Evolutionary conservation across 768 basidiomycete genomes (phyloP).

Genomic region (Leccinum imitatum): DNA sequence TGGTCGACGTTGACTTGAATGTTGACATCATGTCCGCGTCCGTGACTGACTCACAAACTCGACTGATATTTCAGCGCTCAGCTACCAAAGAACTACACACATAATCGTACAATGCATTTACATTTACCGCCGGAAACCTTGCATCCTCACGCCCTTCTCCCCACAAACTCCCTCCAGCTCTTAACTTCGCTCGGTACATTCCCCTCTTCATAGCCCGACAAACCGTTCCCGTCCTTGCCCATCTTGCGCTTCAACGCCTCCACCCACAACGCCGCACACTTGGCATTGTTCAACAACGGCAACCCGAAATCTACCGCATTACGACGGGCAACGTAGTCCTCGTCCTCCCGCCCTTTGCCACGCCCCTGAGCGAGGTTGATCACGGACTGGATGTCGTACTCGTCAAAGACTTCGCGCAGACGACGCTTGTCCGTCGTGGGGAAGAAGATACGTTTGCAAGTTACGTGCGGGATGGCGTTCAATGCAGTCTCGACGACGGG

Average conservation of each 20-base stretch:
- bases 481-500: conserved; percentile 76
- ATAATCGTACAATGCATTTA: neutral
- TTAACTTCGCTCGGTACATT: conserved; percentile 87
- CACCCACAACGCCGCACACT: conserved; percentile 86
- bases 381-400: conserved; percentile 92
- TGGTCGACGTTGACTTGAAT: too few species aligned
- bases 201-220: conserved; percentile 81
- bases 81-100: neutral
- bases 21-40: too few species aligned
- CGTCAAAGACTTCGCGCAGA: conserved; percentile 89
- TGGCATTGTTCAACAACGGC: conserved; percentile 87
- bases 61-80: neutral
- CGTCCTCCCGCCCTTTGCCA: conserved; percentile 74
- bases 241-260: conserved; percentile 85
- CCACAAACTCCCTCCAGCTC: conserved; percentile 91
- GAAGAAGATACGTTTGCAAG: conserved; percentile 90
- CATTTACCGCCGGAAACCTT: neutral
- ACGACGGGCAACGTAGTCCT: conserved; percentile 96
- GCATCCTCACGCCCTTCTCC: conserved; percentile 50
- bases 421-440: conserved; percentile 96
- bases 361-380: conserved; percentile 87
- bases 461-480: conserved; percentile 74
- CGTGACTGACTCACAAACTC: neutral
- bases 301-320: conserved; percentile 97
- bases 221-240: conserved; percentile 60